These are phyloP conservation scores for Salix suchowensis DNA, from an alignment of 345 rosid species.

Conservation along the genomic window DNA sequence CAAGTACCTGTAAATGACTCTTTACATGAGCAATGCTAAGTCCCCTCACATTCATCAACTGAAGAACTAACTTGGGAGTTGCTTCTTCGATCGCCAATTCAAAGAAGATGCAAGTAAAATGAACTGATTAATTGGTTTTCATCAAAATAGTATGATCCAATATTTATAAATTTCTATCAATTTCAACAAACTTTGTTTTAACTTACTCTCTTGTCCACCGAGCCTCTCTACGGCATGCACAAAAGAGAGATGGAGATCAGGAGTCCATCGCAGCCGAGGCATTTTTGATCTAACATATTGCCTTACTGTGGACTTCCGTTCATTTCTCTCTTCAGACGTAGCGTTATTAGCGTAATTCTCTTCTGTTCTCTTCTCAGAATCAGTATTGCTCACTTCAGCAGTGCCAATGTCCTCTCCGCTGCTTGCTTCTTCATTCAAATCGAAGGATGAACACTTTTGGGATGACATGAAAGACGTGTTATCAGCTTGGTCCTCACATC, in stretches of 20 bases:
- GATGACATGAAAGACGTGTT: conserved; percentile 19
- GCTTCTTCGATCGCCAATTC: conserved; percentile 45
- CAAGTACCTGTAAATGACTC: conserved; percentile 79
- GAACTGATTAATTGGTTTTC: background rate
- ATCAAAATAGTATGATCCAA: background rate
- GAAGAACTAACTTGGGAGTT: conserved; percentile 84
- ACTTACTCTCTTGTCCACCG: conserved; percentile 87
- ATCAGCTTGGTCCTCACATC: conserved; percentile 24
- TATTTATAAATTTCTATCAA: too few relatives aligned
- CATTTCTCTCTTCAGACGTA: conserved; percentile 12
- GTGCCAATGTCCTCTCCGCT: conserved; percentile 9
- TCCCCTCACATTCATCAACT: conserved; percentile 78
- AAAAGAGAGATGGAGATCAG: conserved; percentile 74
- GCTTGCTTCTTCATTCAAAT: conserved; percentile 42
- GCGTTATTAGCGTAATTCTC: conserved; percentile 22
- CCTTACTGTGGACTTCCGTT: conserved; percentile 37
- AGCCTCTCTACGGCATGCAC: conserved; percentile 73
- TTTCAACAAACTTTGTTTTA: background rate
- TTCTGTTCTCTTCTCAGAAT: conserved; percentile 25
- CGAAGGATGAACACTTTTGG: conserved; percentile 34
- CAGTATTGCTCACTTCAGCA: conserved; percentile 4
- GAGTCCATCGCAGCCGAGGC: conserved; percentile 92
- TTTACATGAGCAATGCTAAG: conserved; percentile 88
- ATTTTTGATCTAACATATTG: conserved; percentile 71
- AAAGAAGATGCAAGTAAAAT: background rate